phyloP scores from a whole-genome alignment of 106 monocot species.

The Xerophyta viscosa region DNA sequence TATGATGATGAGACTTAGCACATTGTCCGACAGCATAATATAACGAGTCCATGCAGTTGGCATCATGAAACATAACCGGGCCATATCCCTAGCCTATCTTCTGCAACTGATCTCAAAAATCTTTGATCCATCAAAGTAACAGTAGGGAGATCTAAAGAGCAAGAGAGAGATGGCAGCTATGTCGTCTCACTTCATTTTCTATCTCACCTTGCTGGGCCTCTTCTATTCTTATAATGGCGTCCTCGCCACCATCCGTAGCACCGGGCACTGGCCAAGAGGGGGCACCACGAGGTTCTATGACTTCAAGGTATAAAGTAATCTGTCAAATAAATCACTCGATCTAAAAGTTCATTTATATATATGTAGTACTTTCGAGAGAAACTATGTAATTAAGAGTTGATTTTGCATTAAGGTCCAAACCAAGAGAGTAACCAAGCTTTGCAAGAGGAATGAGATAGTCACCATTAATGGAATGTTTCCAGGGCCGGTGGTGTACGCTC shows the following conservation, averaged over 20 bases:
- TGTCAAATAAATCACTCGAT: not conserved
- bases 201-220: conserved; percentile 14
- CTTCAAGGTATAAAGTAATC: conserved; percentile 24
- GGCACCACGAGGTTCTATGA: conserved; percentile 28
- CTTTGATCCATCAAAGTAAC: not conserved
- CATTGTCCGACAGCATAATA: not conserved
- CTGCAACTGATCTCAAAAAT: not conserved
- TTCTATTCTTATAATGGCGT: conserved; percentile 5
- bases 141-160: not conserved
- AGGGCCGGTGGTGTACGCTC: conserved; percentile 40
- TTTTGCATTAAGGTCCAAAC: conserved; percentile 24
- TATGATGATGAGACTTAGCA: no score
- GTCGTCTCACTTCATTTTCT: not conserved
- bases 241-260: not conserved
- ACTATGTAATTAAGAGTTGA: not conserved
- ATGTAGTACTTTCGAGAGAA: not conserved
- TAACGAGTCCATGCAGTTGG: not conserved
- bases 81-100: not conserved
- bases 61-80: conserved; percentile 1
- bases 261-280: conserved; percentile 19
- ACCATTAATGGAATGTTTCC: conserved; percentile 39
- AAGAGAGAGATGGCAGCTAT: not conserved
- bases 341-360: not conserved
- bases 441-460: conserved; percentile 32
- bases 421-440: conserved; percentile 27